phyloP scores from a whole-genome alignment of 73 alveolate species.

The Paraurostyla sp. region DNA sequence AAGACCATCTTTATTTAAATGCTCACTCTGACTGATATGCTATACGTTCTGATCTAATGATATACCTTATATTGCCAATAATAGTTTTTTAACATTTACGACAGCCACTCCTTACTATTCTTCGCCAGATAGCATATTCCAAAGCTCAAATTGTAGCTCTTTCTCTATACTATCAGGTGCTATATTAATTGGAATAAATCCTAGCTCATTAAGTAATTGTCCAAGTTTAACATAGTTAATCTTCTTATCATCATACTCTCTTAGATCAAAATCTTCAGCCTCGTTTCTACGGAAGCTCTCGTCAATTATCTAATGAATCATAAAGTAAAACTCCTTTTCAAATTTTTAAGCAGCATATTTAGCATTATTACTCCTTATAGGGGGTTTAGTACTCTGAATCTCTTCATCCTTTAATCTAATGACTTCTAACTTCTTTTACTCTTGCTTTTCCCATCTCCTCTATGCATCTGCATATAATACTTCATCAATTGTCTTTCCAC shows the following conservation, averaged over 20 bases:
- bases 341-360: slow-evolving; percentile 19
- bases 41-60: slow-evolving; percentile 1
- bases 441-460: slow-evolving; percentile 12
- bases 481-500: slow-evolving; percentile 30
- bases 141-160: slow-evolving; percentile 59
- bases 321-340: slow-evolving; percentile 35
- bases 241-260: slow-evolving; percentile 39
- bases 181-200: slow-evolving; percentile 57
- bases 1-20: no score
- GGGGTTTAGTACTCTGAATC: slow-evolving; percentile 40
- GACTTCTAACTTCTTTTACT: not conserved
- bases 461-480: slow-evolving; percentile 36
- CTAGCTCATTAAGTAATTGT: slow-evolving; percentile 56
- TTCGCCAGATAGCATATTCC: slow-evolving; percentile 74
- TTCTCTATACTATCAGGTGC: slow-evolving; percentile 70
- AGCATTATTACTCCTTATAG: not conserved
- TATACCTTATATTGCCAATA: slow-evolving; percentile 64
- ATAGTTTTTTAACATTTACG: slow-evolving; percentile 57
- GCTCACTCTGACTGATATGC: no score
- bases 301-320: not conserved
- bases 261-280: slow-evolving; percentile 11
- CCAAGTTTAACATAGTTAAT: slow-evolving; percentile 63
- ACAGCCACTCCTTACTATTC: slow-evolving; percentile 61
- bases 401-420: not conserved
- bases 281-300: not conserved